Base-by-base conservation (phyloP, 164 flowering plant genomes). In the Liquidambar formosana region DNA sequence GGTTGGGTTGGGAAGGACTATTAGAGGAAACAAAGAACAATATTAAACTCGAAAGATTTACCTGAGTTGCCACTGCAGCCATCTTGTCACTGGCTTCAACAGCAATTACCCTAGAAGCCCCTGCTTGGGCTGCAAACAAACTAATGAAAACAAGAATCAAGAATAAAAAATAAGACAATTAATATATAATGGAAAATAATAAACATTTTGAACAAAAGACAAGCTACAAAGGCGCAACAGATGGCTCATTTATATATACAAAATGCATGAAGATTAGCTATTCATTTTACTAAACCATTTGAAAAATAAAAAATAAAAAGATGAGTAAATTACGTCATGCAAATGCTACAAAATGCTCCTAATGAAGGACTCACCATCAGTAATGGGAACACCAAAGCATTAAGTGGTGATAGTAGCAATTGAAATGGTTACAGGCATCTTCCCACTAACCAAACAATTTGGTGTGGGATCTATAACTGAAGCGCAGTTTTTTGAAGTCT, bases 21-120 rank as follows among this genome's bases (percentile, higher is more conserved):
- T 16, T 48, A 38, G 3, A 66, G 45, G 11, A 41, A 22, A 58
- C 10, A 66, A 46, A 16, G 44, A 65, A 22, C 11, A 28, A 27
- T 14, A 66, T 15, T 13, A 69, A 69, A 8, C 27, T n/a, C 3
- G 19, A 21, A 72, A 41, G 12, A 2, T 41, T 72, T 70, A 88
- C 99, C 90, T 88, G 89, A 66, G 88, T 81, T 63, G 99, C 97
- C 62, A 91, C 89, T 15, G 82, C 69, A 66, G 97, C 93, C 94
- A 94, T 94, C 81, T 88, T 92, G 57, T 83, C 84, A 80, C 99
- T 94, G 60, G 92, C 99, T 77, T 94, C 99, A 64, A 94, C 86
- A 48, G 99, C 91, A 85, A 89, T 73, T 45, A 94, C 97, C 68
- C 81, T 83, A 56, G 93, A 85, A 19, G 99, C 99, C 68, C 97